Evolutionary conservation across 208 protist genomes (phyloP).

Genomic region (Trypanosoma boissoni): DNA sequence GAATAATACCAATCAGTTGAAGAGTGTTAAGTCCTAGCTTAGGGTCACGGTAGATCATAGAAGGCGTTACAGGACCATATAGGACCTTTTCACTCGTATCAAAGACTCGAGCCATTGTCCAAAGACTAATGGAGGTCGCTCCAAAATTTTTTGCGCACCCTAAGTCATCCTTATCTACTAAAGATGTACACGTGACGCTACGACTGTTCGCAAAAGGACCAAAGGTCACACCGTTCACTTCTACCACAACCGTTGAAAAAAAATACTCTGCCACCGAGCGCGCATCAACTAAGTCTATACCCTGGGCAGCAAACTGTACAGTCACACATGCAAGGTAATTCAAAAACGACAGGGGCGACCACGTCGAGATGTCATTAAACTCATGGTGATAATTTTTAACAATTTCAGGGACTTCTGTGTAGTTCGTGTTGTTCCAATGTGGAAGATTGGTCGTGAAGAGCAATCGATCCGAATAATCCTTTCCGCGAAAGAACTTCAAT

Average conservation of each 20-base stretch:
- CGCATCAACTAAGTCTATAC: conserved; percentile 18
- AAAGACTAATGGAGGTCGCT: conserved; percentile 30
- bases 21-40: not conserved
- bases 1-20: not conserved
- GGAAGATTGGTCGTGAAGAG: conserved; percentile 41
- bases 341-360: conserved; percentile 11
- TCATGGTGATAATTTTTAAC: conserved; percentile 20
- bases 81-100: conserved; percentile 4
- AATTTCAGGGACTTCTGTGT: not conserved
- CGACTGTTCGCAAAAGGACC: conserved; percentile 13
- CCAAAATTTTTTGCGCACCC: conserved; percentile 51
- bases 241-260: conserved; percentile 23
- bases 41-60: not conserved
- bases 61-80: not conserved
- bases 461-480: conserved; percentile 17
- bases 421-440: conserved; percentile 33
- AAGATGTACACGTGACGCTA: conserved; percentile 5
- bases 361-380: conserved; percentile 3
- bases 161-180: not conserved
- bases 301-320: conserved; percentile 6
- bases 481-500: conserved; percentile 8
- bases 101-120: conserved; percentile 29
- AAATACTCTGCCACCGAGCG: conserved; percentile 19
- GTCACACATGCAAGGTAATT: conserved; percentile 10
- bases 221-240: conserved; percentile 23